Percentiles rank a stretch among this genome's conserved stretches.
phyloP scores from a whole-genome alignment of 2,329 filamentous ascomycete species.

The Cercospora sesami region DNA sequence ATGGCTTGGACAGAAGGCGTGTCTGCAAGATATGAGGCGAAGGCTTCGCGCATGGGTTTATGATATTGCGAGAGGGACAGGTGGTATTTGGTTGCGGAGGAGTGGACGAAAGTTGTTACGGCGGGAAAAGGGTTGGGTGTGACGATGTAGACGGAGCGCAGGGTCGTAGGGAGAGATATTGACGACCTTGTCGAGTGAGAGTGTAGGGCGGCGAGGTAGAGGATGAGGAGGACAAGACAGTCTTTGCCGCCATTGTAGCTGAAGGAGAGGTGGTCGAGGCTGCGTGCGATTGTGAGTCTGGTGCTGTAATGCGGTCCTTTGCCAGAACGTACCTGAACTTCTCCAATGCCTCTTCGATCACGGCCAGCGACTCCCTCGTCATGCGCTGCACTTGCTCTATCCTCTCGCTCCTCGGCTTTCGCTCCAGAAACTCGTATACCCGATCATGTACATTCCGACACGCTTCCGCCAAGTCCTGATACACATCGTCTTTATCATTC shows the following conservation, averaged over 20 bases:
- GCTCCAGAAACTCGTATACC: slow-evolving; percentile 66
- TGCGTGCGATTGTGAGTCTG: slow-evolving; percentile 40
- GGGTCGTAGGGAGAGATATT: slow-evolving; percentile 46
- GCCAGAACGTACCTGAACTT: slow-evolving; percentile 63
- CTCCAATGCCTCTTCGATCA: slow-evolving; percentile 73
- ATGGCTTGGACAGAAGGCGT: slow-evolving; percentile 69
- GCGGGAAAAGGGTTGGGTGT: slow-evolving; percentile 79
- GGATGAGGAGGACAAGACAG: slow-evolving; percentile 85
- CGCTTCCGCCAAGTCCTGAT: slow-evolving; percentile 40
- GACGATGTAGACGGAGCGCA: slow-evolving; percentile 88
- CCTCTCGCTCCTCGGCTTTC: slow-evolving; percentile 57
- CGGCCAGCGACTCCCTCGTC: slow-evolving; percentile 67
- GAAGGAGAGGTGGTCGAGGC: slow-evolving; percentile 75
- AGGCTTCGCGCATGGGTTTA: slow-evolving; percentile 76
- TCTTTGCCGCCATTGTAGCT: slow-evolving; percentile 99
- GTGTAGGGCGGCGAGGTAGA: slow-evolving; percentile 71
- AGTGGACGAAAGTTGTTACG: slow-evolving; percentile 79
- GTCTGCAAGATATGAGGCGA: slow-evolving; percentile 72
- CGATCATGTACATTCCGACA: slow-evolving; percentile 57
- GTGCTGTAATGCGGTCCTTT: not conserved
- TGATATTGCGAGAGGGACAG: slow-evolving; percentile 74
- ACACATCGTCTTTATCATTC: slow-evolving; percentile 11
- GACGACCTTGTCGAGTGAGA: slow-evolving; percentile 34
- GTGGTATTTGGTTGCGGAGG: slow-evolving; percentile 67
- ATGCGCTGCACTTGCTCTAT: slow-evolving; percentile 70